Evolutionary conservation across 2,329 filamentous ascomycete species (phyloP), one percentile per base, ranked within the genome.

Genomic region (Calonectria pseudoreteaudii): DNA sequence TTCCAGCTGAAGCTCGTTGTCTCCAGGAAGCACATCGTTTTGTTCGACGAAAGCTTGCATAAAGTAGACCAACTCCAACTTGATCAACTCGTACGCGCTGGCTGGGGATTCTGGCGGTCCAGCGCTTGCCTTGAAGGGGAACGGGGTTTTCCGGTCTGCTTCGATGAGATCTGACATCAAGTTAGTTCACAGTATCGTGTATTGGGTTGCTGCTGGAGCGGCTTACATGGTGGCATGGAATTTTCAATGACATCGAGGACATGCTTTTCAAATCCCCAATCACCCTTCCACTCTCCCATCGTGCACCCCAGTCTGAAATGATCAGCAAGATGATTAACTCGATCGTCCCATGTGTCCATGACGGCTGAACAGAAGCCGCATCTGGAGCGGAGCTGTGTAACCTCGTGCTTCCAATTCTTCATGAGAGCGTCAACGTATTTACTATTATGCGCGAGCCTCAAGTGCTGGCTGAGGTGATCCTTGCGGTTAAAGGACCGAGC

Each of bases 401-500:
- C 83, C 0, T 80, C 79, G 0, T 81, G 79, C 74, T 83, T 84
- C 85, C 85, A 86, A 80, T 71, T 83, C 30, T 68, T 70, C 74
- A 75, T 75, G 4, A 70, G 49, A 28, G 58, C 50, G 16, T 72
- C 71, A 20, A 64, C 31, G 74, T 64, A 85, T 82, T 88, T 89
- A 53, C 83, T 70, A 34, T 70, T 81, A 69, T 86, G 85, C 1
- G 86, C 82, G 14, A 85, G 80, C 56, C 84, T 83, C 30, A 86
- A 68, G 68, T 86, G 85, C 70, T 86, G 85, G 3, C 83, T 80
- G 8, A 86, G 80, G 68, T 86, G 85, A 49, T 86, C 85, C 73
- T 86, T 86, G 11, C 85, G 77, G 68, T 85, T 85, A 69, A 86
- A 86, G 0, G 85, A 85, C 26, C 85, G 85, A 36, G 90, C 88